A percentile compares a stretch with the other conserved stretches of the same genome.
Evolutionary conservation across 208 protist genomes (phyloP).

Genomic region (Trypanosomatidae sp.): DNA sequence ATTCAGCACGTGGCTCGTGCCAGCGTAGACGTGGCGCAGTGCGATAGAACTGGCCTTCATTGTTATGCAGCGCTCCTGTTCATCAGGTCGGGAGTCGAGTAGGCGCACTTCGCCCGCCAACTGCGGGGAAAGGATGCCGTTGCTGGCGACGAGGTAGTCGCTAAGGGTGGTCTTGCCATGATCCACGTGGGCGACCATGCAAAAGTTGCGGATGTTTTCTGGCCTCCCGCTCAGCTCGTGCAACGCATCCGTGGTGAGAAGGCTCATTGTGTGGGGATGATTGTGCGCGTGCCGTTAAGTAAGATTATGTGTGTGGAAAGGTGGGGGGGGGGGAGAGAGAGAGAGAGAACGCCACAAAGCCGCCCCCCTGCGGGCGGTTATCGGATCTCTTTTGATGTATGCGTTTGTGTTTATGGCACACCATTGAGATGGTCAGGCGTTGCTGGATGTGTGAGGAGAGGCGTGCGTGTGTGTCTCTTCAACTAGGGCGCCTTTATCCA

Average conservation of each 20-base stretch:
- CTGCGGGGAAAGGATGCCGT: constrained; percentile 97
- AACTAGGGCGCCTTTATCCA: neutral
- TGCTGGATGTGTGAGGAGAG: neutral
- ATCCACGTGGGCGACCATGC: constrained; percentile 98
- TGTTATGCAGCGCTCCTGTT: constrained; percentile 98
- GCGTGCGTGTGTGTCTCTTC: neutral
- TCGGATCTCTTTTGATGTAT: neutral
- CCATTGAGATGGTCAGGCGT: neutral
- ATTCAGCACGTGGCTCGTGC: constrained; percentile 92
- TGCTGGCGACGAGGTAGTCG: constrained; percentile 97
- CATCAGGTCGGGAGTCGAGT: constrained; percentile 96
- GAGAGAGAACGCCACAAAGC: neutral
- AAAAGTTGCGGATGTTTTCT: constrained; percentile 95
- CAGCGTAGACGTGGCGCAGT: constrained; percentile 78
- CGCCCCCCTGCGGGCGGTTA: neutral
- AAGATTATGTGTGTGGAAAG: neutral
- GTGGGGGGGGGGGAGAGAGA: neutral
- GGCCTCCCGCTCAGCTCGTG: constrained; percentile 69
- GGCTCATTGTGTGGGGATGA: constrained; percentile 11
- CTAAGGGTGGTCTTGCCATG: constrained; percentile 99
- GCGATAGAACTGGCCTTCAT: constrained; percentile 99
- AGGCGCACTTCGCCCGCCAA: constrained; percentile 98
- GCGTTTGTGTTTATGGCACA: neutral
- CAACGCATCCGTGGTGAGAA: constrained; percentile 27
- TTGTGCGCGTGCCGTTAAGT: neutral